Evolutionary conservation across 139 green algal genomes (phyloP).

Genomic region (Chlorella ohadii): DNA sequence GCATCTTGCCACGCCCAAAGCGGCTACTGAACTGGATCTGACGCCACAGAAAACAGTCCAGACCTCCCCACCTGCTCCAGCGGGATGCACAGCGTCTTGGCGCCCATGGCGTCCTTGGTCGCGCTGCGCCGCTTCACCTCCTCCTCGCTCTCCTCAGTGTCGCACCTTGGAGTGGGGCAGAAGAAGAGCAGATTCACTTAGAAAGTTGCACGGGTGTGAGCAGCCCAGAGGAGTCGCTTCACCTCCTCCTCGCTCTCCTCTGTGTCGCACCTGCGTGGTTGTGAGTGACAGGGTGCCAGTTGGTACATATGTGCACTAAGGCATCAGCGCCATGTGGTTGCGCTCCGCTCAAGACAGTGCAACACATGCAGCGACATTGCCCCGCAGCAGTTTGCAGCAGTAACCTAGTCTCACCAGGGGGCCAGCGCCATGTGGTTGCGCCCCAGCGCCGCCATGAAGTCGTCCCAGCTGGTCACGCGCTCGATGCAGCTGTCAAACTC

Average conservation of each 20-base stretch:
- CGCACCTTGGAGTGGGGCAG: constrained; percentile 52
- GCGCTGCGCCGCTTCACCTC: constrained; percentile 90
- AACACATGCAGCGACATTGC: too few species aligned
- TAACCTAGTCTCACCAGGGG: constrained; percentile 79
- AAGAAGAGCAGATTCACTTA: neutral
- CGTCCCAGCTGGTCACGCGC: constrained; percentile 85
- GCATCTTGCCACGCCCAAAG: too few species aligned
- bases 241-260: too few species aligned
- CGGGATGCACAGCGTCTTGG: constrained; percentile 98
- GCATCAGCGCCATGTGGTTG: neutral
- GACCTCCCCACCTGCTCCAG: constrained; percentile 76
- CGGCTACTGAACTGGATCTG: too few species aligned
- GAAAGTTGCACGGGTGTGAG: too few species aligned
- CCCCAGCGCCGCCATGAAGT: constrained; percentile 93
- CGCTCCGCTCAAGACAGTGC: too few species aligned
- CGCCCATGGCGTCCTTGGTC: constrained; percentile 84
- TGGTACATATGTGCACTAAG: too few species aligned
- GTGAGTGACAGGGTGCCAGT: too few species aligned
- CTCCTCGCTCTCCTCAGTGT: constrained; percentile 89
- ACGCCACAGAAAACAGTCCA: neutral
- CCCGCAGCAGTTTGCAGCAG: neutral
- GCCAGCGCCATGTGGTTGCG: constrained; percentile 92
- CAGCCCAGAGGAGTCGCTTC: too few species aligned
- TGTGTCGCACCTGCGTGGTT: too few species aligned
- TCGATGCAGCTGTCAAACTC: constrained; percentile 73